Conservation (phyloP, 805 yeast species). For the Wickerhamiella cacticola region DNA sequence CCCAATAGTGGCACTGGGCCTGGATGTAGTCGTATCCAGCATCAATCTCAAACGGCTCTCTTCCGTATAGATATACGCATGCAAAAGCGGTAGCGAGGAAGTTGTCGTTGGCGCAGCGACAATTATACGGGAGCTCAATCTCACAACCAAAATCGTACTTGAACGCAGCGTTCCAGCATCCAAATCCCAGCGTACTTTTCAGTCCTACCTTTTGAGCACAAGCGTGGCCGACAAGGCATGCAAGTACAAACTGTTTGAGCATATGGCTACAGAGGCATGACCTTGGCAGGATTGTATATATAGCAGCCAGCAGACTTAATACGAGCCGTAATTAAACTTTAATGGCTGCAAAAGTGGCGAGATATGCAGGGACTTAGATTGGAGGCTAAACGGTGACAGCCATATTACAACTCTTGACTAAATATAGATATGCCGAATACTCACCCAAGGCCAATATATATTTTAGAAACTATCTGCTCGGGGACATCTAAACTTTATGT, state of each 20-base stretch:
- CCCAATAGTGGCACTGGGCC: constrained; percentile 26
- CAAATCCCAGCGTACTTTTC: constrained; percentile 25
- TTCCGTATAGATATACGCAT: constrained; percentile 23
- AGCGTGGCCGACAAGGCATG: not conserved
- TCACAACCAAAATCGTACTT: constrained; percentile 27
- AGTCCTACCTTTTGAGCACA: constrained; percentile 27
- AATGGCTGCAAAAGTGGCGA: not conserved
- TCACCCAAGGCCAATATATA: too few relatives aligned
- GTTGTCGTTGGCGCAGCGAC: constrained; percentile 24
- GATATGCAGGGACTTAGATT: not conserved
- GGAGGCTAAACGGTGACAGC: too few relatives aligned
- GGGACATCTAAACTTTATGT: too few relatives aligned
- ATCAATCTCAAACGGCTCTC: constrained; percentile 16
- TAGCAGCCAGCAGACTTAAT: not conserved
- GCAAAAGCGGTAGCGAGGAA: constrained; percentile 26
- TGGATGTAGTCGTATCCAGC: constrained; percentile 23
- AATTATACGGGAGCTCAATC: constrained; percentile 19
- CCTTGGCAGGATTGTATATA: not conserved
- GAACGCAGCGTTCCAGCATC: constrained; percentile 27
- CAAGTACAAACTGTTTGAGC: not conserved
- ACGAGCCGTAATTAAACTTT: not conserved
- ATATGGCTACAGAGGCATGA: not conserved
- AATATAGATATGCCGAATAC: too few relatives aligned
- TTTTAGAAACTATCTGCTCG: too few relatives aligned
- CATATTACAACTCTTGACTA: too few relatives aligned